Conservation (phyloP, 768 basidiomycete species). For the Tulasnella sp. region DNA sequence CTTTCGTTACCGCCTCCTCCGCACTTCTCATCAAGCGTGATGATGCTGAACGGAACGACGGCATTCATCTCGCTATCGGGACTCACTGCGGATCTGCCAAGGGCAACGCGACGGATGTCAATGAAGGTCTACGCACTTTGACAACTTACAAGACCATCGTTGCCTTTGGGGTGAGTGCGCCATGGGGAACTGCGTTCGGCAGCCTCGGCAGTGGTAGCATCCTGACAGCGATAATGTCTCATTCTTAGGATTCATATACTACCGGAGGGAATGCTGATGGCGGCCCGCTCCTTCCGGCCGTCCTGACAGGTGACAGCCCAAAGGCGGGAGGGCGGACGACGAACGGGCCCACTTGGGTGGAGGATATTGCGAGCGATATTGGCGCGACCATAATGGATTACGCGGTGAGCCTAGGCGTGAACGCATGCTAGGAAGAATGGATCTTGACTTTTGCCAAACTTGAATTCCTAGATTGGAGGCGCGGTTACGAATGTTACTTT, state of each 20-base stretch:
- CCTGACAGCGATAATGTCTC: not conserved
- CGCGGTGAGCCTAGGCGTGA: constrained; percentile 45
- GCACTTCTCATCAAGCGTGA: constrained; percentile 6
- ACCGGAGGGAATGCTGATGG: constrained; percentile 57
- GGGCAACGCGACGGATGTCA: constrained; percentile 50
- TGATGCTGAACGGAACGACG: constrained; percentile 32
- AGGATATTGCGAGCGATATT: constrained; percentile 49
- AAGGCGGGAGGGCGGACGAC: constrained; percentile 56
- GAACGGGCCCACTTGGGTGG: constrained; percentile 58
- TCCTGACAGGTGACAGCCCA: constrained; percentile 51
- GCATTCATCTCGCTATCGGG: constrained; percentile 49
- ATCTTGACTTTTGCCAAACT: not conserved
- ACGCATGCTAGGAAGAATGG: too few species aligned
- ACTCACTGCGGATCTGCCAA: constrained; percentile 49
- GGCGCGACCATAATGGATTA: constrained; percentile 55
- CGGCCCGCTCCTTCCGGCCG: constrained; percentile 48
- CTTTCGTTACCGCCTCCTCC: not conserved
- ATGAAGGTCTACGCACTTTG: constrained; percentile 51
- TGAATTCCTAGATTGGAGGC: constrained; percentile 41
- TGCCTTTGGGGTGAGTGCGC: constrained; percentile 48
- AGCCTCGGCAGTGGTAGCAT: not conserved
- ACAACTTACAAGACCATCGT: constrained; percentile 52
- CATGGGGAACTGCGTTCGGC: constrained; percentile 40
- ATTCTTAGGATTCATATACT: constrained; percentile 53
- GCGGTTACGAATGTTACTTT: constrained; percentile 54